phyloP scores from a whole-genome alignment of 2,329 filamentous ascomycete species.

The Aspergillus sp. region DNA sequence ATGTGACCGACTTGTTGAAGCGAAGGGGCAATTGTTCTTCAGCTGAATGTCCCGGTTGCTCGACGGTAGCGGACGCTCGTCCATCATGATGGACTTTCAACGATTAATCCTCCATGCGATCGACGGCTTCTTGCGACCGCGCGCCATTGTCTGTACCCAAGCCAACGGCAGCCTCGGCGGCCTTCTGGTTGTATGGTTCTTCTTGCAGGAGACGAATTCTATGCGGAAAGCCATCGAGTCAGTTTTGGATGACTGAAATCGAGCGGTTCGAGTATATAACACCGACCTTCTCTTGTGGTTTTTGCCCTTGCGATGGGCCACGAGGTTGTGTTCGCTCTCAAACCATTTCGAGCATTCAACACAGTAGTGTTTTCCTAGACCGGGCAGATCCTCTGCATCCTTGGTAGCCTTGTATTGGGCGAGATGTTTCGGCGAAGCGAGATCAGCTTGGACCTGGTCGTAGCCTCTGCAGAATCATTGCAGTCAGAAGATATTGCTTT shows the following conservation, averaged over 20 bases:
- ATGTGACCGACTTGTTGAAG: not conserved
- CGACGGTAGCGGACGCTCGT: not conserved
- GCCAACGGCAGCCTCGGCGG: conserved; percentile 78
- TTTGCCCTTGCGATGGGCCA: conserved; percentile 78
- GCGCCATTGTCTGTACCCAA: conserved; percentile 67
- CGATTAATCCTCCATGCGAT: conserved; percentile 45
- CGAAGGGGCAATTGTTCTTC: not conserved
- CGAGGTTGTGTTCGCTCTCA: conserved; percentile 75
- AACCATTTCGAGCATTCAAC: conserved; percentile 96
- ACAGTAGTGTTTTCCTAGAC: conserved; percentile 82
- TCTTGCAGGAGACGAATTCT: conserved; percentile 81
- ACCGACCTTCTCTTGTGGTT: conserved; percentile 83
- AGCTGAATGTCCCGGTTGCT: not conserved
- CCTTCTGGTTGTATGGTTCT: conserved; percentile 80
- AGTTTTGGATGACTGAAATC: conserved; percentile 6
- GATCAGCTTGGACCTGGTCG: conserved; percentile 85
- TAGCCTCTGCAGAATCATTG: conserved; percentile 68
- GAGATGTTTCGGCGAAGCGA: conserved; percentile 76
- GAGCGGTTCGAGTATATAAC: not conserved
- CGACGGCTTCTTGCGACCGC: conserved; percentile 33
- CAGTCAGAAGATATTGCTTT: conserved; percentile 12
- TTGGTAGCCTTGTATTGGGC: conserved; percentile 75
- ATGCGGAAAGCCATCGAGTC: conserved; percentile 5
- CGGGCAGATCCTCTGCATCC: conserved; percentile 81
- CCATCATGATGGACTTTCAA: not conserved